Evolutionary conservation across 345 rosid species (phyloP), one percentile per base, ranked within the genome.

Genomic region (Brassica cretica): DNA sequence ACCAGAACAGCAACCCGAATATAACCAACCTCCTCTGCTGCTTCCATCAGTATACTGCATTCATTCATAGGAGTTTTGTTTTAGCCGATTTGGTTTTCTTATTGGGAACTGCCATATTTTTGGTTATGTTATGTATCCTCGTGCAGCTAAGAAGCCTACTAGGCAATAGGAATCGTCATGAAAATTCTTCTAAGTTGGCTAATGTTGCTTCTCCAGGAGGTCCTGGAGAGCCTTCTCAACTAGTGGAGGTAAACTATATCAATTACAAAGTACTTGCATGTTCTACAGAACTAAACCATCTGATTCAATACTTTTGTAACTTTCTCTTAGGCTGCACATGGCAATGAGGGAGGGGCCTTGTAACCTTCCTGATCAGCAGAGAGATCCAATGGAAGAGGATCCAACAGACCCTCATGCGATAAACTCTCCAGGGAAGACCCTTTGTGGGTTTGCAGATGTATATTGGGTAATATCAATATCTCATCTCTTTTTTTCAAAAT

Each of bases 371-470:
- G 79, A 80, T 71, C 15, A 70, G 63, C 15, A 70, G 63, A 86
- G 68, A 73, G n/a, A n/a, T n/a, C n/a, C n/a, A n/a, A n/a, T n/a
- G n/a, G n/a, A n/a, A n/a, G n/a, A n/a, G n/a, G 89, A 83, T 59
- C 85, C 76, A 67, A 62, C 80, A 14, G 88, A 88, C 74, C 74
- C 73, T 16, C 81, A 76, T 33, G 46, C 46, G 8, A 64, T 80
- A 76, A 87, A 84, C 68, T 82, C 81, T 78, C 75, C 89, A 3
- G 77, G 70, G 9, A 87, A 84, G 82, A 90, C 76, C 84, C 87
- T 80, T 78, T 84, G 68, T 53, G 93, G 79, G 35, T 83, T 91
- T 75, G 78, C 93, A 11, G 98, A 91, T 76, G 78, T 94, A 53
- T 92, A 88, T 68, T 94, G 97, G 98, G 98, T 94, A 86, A 56